Conservation (phyloP, 768 basidiomycete genomes). For the Phaffia tasmanica region DNA sequence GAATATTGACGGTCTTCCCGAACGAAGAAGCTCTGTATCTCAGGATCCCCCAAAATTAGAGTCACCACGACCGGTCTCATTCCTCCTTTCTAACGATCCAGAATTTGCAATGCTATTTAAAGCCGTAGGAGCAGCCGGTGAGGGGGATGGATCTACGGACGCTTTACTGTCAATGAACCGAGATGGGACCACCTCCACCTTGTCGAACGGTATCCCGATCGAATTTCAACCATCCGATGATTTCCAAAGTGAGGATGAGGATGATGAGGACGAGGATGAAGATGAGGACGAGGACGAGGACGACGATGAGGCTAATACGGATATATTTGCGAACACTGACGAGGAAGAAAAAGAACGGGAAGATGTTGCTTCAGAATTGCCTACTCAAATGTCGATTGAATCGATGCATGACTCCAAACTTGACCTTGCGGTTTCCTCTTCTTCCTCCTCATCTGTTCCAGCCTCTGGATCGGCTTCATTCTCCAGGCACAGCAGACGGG, state of each 20-base stretch:
- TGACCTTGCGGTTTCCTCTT: constrained; percentile 4
- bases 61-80: constrained; percentile 23
- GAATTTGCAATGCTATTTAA: constrained; percentile 22
- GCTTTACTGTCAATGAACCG: not conserved
- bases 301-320: too few relatives aligned
- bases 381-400: too few relatives aligned
- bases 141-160: not conserved
- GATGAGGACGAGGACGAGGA: too few relatives aligned
- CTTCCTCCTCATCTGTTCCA: not conserved
- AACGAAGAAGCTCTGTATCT: constrained; percentile 14
- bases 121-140: not conserved
- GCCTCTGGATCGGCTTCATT: constrained; percentile 1
- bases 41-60: constrained; percentile 20
- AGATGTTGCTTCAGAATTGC: too few relatives aligned
- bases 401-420: not conserved
- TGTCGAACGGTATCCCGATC: too few relatives aligned
- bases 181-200: too few relatives aligned
- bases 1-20: constrained; percentile 3
- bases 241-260: too few relatives aligned
- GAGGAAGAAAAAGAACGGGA: not conserved
- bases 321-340: not conserved
- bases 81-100: constrained; percentile 21
- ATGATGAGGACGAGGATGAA: too few relatives aligned
- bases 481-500: not conserved
- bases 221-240: too few relatives aligned